These are phyloP conservation scores for Xenosphaeropsis pyriputrescens DNA, from an alignment of 2,329 filamentous ascomycete genomes.

Conservation along the genomic window DNA sequence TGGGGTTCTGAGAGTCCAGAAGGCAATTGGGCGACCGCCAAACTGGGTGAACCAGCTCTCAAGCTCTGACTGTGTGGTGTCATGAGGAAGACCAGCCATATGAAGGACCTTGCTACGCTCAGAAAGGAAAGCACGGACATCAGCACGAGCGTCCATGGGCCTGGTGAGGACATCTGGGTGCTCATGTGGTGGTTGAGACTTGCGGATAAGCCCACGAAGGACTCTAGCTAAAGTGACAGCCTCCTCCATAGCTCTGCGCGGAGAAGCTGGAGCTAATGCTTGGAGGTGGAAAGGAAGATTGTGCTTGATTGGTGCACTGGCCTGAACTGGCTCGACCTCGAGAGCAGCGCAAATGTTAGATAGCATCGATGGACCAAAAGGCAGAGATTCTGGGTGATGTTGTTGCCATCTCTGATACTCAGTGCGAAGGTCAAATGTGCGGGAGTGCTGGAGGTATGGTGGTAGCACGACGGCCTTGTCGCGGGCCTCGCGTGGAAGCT, in stretches of 20 bases:
- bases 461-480: slow-evolving; percentile 97
- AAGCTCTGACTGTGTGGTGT: slow-evolving; percentile 95
- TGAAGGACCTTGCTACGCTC: slow-evolving; percentile 97
- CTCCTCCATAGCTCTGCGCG: slow-evolving; percentile 93
- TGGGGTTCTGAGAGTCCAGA: slow-evolving; percentile 94
- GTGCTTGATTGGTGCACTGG: slow-evolving; percentile 95
- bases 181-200: slow-evolving; percentile 86
- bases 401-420: slow-evolving; percentile 99
- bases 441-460: slow-evolving; percentile 92
- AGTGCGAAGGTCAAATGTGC: slow-evolving; percentile 90
- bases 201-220: slow-evolving; percentile 81
- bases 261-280: slow-evolving; percentile 86
- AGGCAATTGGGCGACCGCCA: slow-evolving; percentile 91
- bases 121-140: slow-evolving; percentile 88
- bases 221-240: slow-evolving; percentile 88
- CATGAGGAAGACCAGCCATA: slow-evolving; percentile 92
- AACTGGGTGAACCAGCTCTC: slow-evolving; percentile 99
- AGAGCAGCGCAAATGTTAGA: slow-evolving; percentile 97
- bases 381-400: slow-evolving; percentile 92
- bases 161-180: slow-evolving; percentile 90
- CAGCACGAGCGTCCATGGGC: slow-evolving; percentile 91
- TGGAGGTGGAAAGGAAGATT: slow-evolving; percentile 97
- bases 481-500: slow-evolving; percentile 91
- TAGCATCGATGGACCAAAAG: slow-evolving; percentile 88
- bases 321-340: slow-evolving; percentile 94